These are phyloP conservation scores for Comarum palustre DNA, from an alignment of 306 rosid species.

Conservation along the genomic window DNA sequence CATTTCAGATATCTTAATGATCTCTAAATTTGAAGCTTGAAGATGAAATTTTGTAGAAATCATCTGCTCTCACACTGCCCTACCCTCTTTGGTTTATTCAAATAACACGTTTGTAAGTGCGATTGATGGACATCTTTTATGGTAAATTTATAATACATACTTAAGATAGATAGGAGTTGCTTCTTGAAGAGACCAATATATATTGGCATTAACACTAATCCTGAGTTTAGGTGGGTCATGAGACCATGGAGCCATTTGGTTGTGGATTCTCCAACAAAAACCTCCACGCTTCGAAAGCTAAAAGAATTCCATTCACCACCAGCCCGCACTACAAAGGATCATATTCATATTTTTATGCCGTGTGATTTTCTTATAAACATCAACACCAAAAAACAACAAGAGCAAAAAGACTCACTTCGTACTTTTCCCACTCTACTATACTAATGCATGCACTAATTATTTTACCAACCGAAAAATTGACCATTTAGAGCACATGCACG, in stretches of 20 bases:
- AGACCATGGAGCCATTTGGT: conserved; percentile 83
- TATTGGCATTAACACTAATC: conserved; percentile 20
- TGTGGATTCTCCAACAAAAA: conserved; percentile 94
- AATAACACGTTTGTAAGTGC: too few relatives aligned
- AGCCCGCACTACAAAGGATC: conserved; percentile 40
- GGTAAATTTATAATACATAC: too few relatives aligned
- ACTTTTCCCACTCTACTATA: conserved; percentile 44
- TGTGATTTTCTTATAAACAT: conserved; percentile 24
- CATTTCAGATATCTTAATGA: too few relatives aligned
- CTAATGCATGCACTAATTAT: conserved; percentile 26
- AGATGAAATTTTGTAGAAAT: too few relatives aligned
- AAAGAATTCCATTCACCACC: conserved; percentile 46
- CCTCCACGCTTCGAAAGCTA: conserved; percentile 75
- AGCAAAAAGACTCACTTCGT: conserved; percentile 54
- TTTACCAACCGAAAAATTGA: conserved; percentile 13
- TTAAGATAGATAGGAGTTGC: neutral
- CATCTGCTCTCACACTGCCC: too few relatives aligned
- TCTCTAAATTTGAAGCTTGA: too few relatives aligned
- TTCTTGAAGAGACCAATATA: conserved; percentile 6
- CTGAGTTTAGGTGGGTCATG: conserved; percentile 61
- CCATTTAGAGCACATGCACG: too few relatives aligned
- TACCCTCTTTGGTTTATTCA: too few relatives aligned
- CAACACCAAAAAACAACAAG: conserved; percentile 7
- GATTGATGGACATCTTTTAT: too few relatives aligned
- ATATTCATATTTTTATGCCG: conserved; percentile 19